These are phyloP conservation scores for Oidium heveae DNA, from an alignment of 2,329 filamentous ascomycete species.

Conservation along the genomic window DNA sequence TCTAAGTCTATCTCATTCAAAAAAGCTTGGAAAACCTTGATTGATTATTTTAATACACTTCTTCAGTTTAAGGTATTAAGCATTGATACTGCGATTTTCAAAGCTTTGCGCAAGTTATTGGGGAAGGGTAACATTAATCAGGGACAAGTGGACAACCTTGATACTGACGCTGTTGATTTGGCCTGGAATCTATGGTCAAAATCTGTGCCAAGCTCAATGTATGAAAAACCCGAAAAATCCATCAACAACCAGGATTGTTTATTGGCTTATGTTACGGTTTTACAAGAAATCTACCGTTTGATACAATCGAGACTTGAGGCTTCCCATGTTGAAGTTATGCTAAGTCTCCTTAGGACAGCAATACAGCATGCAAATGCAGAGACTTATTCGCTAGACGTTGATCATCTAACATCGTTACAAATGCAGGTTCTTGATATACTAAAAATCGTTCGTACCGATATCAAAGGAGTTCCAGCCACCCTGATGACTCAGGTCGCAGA, in stretches of 20 bases:
- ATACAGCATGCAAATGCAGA: slow-evolving; percentile 44
- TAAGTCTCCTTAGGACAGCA: slow-evolving; percentile 44
- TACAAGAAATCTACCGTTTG: slow-evolving; percentile 56
- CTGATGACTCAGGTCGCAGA: slow-evolving; percentile 45
- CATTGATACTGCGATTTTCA: slow-evolving; percentile 46
- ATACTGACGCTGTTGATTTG: slow-evolving; percentile 25
- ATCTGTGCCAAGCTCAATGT: slow-evolving; percentile 28
- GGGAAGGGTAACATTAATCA: slow-evolving; percentile 21
- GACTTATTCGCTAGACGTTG: slow-evolving; percentile 45
- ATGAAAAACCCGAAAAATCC: slow-evolving; percentile 19
- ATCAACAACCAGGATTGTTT: slow-evolving; percentile 55
- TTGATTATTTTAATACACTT: slow-evolving; percentile 40
- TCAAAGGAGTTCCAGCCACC: slow-evolving; percentile 36
- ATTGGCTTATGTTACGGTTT: slow-evolving; percentile 56
- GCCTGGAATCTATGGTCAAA: slow-evolving; percentile 48
- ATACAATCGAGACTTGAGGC: slow-evolving; percentile 37
- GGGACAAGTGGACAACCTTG: slow-evolving; percentile 12
- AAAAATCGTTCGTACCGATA: slow-evolving; percentile 39
- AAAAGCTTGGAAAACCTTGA: slow-evolving; percentile 48
- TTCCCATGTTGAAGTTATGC: slow-evolving; percentile 38
- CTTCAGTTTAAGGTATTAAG: slow-evolving; percentile 39
- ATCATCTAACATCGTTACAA: slow-evolving; percentile 50
- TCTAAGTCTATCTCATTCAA: slow-evolving; percentile 40
- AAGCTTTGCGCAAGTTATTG: slow-evolving; percentile 38
- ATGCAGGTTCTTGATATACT: slow-evolving; percentile 41